phyloP scores from a whole-genome alignment of 148 eudicot species.

The Chenopodium berlandieri region DNA sequence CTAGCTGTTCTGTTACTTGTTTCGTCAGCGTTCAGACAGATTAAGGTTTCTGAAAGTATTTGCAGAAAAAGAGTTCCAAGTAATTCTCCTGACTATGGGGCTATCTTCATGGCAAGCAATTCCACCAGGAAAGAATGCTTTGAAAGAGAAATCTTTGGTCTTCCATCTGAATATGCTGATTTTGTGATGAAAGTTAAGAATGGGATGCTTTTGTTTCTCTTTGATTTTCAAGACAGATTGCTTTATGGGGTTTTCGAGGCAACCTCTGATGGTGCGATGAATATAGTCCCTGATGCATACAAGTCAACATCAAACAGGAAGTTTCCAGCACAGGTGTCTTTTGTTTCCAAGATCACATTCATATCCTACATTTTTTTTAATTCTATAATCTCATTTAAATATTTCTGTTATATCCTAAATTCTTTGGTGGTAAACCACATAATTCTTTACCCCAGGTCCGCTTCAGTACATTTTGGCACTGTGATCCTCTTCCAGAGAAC shows the following conservation, averaged over 20 bases:
- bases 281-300: conserved; percentile 49
- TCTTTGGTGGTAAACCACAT: neutral
- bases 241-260: conserved; percentile 77
- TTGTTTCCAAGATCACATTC: neutral
- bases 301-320: conserved; percentile 32
- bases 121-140: conserved; percentile 54
- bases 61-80: neutral
- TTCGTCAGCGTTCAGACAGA: neutral
- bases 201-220: conserved; percentile 77
- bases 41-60: neutral
- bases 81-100: conserved; percentile 52
- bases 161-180: conserved; percentile 39
- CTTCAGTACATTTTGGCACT: conserved; percentile 39
- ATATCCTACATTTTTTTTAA: neutral
- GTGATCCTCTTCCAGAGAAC: conserved; percentile 41
- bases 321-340: conserved; percentile 70
- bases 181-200: conserved; percentile 61
- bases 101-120: conserved; percentile 60
- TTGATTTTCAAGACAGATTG: conserved; percentile 50
- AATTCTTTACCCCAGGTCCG: conserved; percentile 37
- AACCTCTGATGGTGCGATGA: conserved; percentile 55
- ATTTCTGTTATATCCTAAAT: no score
- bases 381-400: neutral
- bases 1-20: neutral
- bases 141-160: conserved; percentile 46